These are phyloP conservation scores for Cudoniella acicularis DNA, from an alignment of 495 filamentous ascomycete species.

Conservation along the genomic window DNA sequence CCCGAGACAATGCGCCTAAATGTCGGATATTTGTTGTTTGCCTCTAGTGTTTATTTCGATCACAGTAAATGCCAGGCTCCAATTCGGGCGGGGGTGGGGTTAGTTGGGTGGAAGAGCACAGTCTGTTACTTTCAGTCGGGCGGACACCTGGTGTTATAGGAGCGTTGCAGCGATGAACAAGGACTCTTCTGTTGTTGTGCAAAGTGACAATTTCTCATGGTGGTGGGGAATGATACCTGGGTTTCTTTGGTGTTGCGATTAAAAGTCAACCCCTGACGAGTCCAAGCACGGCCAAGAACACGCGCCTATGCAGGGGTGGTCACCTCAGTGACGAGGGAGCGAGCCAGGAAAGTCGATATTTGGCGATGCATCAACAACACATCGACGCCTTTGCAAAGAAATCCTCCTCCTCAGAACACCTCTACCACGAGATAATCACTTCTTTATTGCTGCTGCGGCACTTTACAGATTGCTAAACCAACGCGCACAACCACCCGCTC, in stretches of 20 bases:
- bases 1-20: constrained; percentile 15
- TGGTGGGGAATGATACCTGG: background rate
- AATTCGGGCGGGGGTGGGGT: too few relatives aligned
- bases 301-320: constrained; percentile 18
- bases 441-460: background rate
- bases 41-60: constrained; percentile 10
- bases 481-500: background rate
- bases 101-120: background rate
- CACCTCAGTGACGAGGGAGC: constrained; percentile 15
- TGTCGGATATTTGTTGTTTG: background rate
- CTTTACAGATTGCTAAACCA: constrained; percentile 1
- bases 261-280: constrained; percentile 1
- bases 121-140: background rate
- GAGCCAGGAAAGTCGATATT: constrained; percentile 6
- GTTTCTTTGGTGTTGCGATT: constrained; percentile 3
- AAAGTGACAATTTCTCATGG: constrained; percentile 2
- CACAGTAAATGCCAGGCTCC: too few relatives aligned
- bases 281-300: background rate
- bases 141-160: background rate
- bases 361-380: constrained; percentile 23
- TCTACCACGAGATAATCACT: background rate
- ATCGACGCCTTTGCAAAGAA: background rate
- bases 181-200: background rate
- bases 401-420: background rate
- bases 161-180: background rate